Conservation (phyloP, 2,329 filamentous ascomycete genomes). For the Aspergillus tamarii region DNA sequence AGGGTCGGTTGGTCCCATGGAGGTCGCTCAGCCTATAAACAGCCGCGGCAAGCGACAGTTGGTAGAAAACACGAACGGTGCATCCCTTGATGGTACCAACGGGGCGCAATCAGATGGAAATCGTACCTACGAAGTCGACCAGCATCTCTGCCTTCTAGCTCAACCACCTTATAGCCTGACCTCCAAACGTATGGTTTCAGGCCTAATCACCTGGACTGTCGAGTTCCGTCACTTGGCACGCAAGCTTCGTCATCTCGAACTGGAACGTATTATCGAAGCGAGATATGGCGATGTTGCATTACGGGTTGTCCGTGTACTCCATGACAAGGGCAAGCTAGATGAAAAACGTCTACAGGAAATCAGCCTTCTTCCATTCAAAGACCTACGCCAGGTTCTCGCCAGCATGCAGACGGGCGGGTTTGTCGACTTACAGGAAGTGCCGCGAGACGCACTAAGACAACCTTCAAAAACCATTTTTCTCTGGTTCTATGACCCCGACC, state of each 20-base stretch:
- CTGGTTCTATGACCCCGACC: constrained; percentile 84
- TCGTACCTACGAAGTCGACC: constrained; percentile 40
- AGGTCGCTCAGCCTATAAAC: constrained; percentile 27
- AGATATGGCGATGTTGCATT: constrained; percentile 76
- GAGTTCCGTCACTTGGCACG: constrained; percentile 76
- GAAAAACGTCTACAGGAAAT: constrained; percentile 84
- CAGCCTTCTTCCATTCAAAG: constrained; percentile 80
- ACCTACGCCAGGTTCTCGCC: constrained; percentile 81
- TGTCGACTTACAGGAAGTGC: constrained; percentile 91
- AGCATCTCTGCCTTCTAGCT: constrained; percentile 54
- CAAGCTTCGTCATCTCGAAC: constrained; percentile 72
- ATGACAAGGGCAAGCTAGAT: constrained; percentile 88
- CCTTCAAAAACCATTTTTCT: constrained; percentile 86
- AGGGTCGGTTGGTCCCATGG: constrained; percentile 39
- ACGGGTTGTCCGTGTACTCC: constrained; percentile 81
- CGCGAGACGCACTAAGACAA: constrained; percentile 79
- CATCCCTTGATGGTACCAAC: constrained; percentile 56
- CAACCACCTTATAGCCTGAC: constrained; percentile 44
- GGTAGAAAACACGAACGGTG: constrained; percentile 37
- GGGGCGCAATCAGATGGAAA: constrained; percentile 25
- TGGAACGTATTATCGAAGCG: constrained; percentile 80
- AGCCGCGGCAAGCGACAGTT: constrained; percentile 37
- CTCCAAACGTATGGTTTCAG: constrained; percentile 44
- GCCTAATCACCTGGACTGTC: constrained; percentile 77
- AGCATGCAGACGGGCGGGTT: constrained; percentile 85